phyloP scores from a whole-genome alignment of 2,329 filamentous ascomycete species.

The Apiospora phragmitis region DNA sequence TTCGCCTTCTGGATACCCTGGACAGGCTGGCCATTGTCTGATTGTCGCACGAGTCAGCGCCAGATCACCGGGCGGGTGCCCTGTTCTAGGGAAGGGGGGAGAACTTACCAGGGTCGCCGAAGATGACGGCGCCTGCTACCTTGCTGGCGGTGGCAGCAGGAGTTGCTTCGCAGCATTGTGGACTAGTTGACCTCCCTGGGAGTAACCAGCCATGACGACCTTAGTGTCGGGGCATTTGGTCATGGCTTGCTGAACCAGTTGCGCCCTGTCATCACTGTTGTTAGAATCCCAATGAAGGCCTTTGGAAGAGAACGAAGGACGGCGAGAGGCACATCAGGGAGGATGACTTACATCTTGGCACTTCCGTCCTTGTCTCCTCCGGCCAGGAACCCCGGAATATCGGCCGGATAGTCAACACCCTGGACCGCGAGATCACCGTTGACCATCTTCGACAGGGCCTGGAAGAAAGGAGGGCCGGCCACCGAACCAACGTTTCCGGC shows the following conservation, averaged over 20 bases:
- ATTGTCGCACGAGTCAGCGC: not conserved
- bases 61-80: not conserved
- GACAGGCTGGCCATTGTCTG: conserved; percentile 29
- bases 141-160: conserved; percentile 34
- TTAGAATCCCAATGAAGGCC: not conserved
- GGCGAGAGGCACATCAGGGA: no score
- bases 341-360: conserved; percentile 36
- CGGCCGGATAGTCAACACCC: conserved; percentile 54
- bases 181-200: conserved; percentile 40
- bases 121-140: conserved; percentile 25
- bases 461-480: conserved; percentile 52
- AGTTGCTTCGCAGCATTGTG: conserved; percentile 43
- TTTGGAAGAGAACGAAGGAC: no score
- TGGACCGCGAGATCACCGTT: conserved; percentile 50
- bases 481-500: conserved; percentile 50
- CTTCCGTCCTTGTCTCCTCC: conserved; percentile 47
- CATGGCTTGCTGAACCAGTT: conserved; percentile 32
- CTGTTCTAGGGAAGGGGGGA: not conserved
- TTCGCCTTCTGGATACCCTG: conserved; percentile 23
- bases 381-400: conserved; percentile 43
- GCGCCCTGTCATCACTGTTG: conserved; percentile 19
- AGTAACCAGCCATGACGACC: conserved; percentile 49
- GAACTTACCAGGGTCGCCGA: conserved; percentile 10
- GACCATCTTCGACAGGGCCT: conserved; percentile 41
- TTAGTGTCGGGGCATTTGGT: conserved; percentile 44